Evolutionary conservation across 2,329 filamentous ascomycete species (phyloP).

Genomic region (Cladosporium sp.): DNA sequence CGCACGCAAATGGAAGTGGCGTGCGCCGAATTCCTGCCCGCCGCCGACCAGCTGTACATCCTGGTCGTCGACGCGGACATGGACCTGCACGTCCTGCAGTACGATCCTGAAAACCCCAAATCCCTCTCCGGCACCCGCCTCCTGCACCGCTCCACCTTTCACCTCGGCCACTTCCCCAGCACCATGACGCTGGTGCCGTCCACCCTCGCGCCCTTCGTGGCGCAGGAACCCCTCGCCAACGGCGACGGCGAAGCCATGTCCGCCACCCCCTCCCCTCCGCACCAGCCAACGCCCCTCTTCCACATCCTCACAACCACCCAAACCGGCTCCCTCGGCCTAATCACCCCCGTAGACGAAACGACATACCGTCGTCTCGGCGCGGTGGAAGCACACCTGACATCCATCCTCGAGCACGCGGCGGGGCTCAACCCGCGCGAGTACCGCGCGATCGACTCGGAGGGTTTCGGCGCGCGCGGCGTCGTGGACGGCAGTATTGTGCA

Average conservation of each 20-base stretch:
- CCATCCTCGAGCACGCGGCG: slow-evolving; percentile 69
- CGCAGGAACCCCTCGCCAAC: slow-evolving; percentile 29
- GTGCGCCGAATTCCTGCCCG: slow-evolving; percentile 81
- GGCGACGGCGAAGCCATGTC: not conserved
- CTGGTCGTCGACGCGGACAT: slow-evolving; percentile 79
- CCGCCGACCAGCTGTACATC: slow-evolving; percentile 77
- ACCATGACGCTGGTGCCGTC: slow-evolving; percentile 72
- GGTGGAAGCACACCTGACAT: slow-evolving; percentile 73
- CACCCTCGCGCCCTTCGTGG: slow-evolving; percentile 46
- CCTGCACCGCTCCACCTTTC: slow-evolving; percentile 82
- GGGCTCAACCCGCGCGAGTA: slow-evolving; percentile 82
- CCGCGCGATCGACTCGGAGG: slow-evolving; percentile 52
- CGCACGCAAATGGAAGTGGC: slow-evolving; percentile 72
- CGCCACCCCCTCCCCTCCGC: slow-evolving; percentile 14
- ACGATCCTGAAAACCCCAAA: slow-evolving; percentile 93
- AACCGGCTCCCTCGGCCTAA: slow-evolving; percentile 70
- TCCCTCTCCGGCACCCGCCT: slow-evolving; percentile 85
- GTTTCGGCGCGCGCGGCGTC: slow-evolving; percentile 56
- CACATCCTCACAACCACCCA: slow-evolving; percentile 67
- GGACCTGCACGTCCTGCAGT: slow-evolving; percentile 85
- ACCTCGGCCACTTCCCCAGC: slow-evolving; percentile 74
- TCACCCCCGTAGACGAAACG: slow-evolving; percentile 74
- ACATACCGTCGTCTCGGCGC: slow-evolving; percentile 80
- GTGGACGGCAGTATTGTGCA: slow-evolving; percentile 75
- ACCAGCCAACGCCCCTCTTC: slow-evolving; percentile 27